Evolutionary conservation across 2,329 filamentous ascomycete genomes (phyloP), one percentile per base, ranked within the genome.

Genomic region (Shiraia sp.): DNA sequence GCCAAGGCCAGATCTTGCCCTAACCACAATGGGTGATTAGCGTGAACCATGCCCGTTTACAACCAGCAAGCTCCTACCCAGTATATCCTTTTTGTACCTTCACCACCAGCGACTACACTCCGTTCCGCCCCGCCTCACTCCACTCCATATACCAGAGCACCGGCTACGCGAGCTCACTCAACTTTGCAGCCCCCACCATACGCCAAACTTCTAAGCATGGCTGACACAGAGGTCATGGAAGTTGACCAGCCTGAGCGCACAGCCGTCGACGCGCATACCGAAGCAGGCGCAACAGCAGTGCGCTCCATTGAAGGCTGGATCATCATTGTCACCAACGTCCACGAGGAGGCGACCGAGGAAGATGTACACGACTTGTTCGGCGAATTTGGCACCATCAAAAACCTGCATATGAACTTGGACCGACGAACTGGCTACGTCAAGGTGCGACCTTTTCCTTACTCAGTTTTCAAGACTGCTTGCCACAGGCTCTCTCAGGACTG

Each of bases 251-350:
- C 61, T 13, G 72, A 73, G 53, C 31, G 32, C 56, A 42, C 66
- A 33, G 57, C 67, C 40, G 61, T 71, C 40, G 72, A 86, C 62
- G 86, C 89, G 78, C 82, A 83, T 61, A 91, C 88, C 6, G 80
- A 82, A 59, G 77, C 79, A 26, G 86, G 87, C 65, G 88, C 88
- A 40, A 89, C 85, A 1, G 88, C 88, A 16, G 88, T 93, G 45
- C 87, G 88, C 59, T 90, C 86, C 40, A 91, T 93, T 63, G 88
- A 93, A 72, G 88, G 89, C 57, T 93, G 89, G 89, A 93, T 93
- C 70, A 78, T 93, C 61, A 83, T 90, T 50, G 88, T 88, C 53
- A 91, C 88, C 37, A 93, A 93, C 63, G 86, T 93, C 24, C 88
- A 93, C 73, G 88, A 93, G 66, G 88, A 93, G 70, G 87, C 88